phyloP scores from a whole-genome alignment of 2,329 filamentous ascomycete species.

The Fusarium phyllophilum region DNA sequence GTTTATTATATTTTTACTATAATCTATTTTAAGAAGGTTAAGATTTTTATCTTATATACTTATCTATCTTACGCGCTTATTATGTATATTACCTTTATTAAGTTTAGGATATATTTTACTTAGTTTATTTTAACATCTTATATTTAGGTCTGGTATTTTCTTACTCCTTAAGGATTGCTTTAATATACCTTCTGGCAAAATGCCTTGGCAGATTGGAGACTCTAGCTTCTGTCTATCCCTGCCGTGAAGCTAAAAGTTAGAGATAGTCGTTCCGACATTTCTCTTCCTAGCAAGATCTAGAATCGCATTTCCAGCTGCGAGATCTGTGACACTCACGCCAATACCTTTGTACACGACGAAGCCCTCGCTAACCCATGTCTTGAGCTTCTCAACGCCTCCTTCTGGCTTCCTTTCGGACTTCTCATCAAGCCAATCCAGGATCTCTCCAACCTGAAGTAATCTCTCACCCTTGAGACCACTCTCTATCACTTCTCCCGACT shows the following conservation, averaged over 20 bases:
- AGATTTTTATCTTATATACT: no score
- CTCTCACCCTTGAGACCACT: slow-evolving; percentile 66
- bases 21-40: no score
- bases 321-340: slow-evolving; percentile 48
- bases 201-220: background rate
- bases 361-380: slow-evolving; percentile 32
- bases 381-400: background rate
- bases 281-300: slow-evolving; percentile 41
- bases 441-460: slow-evolving; percentile 70
- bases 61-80: no score
- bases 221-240: no score
- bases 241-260: background rate
- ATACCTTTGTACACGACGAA: slow-evolving; percentile 44
- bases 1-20: no score
- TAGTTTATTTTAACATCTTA: no score
- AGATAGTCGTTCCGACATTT: slow-evolving; percentile 11
- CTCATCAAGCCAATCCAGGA: slow-evolving; percentile 14
- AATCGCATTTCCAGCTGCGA: slow-evolving; percentile 45
- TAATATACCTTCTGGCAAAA: background rate
- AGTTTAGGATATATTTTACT: no score
- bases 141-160: no score
- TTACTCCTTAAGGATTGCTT: background rate
- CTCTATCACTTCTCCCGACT: slow-evolving; percentile 74
- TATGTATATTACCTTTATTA: no score
- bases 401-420: background rate